Evolutionary conservation across 2,329 filamentous ascomycete genomes (phyloP).

Genomic region (Podosphaera fusca): DNA sequence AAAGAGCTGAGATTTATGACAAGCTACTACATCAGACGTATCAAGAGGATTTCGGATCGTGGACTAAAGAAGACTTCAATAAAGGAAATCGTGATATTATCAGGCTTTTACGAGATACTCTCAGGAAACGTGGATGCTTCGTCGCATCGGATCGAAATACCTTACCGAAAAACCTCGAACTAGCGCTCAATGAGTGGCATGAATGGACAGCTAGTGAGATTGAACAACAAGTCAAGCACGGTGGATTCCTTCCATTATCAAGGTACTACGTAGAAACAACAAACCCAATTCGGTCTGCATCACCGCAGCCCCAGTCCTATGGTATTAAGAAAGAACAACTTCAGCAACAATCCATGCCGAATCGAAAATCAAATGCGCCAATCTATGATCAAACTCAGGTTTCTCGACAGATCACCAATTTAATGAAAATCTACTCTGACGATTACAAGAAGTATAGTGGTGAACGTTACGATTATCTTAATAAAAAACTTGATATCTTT

Average conservation of each 20-base stretch:
- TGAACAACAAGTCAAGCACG: background rate
- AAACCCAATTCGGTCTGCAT: background rate
- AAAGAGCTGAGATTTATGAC: too few relatives aligned
- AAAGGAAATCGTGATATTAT: background rate
- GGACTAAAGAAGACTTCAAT: background rate
- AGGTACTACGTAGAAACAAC: background rate
- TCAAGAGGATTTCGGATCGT: background rate
- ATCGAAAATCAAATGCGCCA: background rate
- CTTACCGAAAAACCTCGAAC: background rate
- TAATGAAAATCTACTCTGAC: too few relatives aligned
- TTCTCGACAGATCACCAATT: too few relatives aligned
- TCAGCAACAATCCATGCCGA: background rate
- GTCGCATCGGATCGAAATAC: background rate
- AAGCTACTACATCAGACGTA: background rate
- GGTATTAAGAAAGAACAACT: background rate
- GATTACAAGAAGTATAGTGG: too few relatives aligned
- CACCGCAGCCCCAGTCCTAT: background rate
- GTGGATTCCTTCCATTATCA: background rate
- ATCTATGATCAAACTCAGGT: background rate
- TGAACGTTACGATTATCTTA: too few relatives aligned
- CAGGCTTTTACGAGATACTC: background rate
- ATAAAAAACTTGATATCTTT: too few relatives aligned
- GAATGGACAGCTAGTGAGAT: background rate
- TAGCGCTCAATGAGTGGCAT: background rate
- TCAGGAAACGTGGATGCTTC: background rate